A percentile compares a stretch with the other conserved stretches of the same genome.
These are phyloP conservation scores for Amoebophrya sp. DNA, from an alignment of 169 alveolate species.

Conservation along the genomic window DNA sequence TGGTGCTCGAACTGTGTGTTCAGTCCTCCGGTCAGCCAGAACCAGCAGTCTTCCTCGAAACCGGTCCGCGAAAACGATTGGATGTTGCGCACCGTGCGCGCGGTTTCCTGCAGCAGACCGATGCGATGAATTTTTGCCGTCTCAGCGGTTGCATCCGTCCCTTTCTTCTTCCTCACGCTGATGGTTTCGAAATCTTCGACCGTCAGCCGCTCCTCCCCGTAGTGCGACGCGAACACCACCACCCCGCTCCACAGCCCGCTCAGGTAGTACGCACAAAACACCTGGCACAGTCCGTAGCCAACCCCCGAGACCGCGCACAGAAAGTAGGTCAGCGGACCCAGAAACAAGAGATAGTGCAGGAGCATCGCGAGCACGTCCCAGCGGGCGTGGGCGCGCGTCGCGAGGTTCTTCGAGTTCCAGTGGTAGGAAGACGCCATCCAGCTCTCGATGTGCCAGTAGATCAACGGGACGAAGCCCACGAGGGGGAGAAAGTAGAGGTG, in stretches of 20 bases:
- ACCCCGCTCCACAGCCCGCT: neutral
- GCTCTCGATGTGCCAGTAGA: neutral
- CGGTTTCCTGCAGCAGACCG: neutral
- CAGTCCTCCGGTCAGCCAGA: constrained; percentile 10
- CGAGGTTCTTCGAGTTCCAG: neutral
- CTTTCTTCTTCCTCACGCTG: neutral
- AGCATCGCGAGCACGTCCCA: constrained; percentile 11
- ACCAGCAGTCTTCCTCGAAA: neutral
- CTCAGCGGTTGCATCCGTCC: neutral
- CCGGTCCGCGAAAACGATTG: neutral
- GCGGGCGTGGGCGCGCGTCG: neutral
- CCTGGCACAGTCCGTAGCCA: too few species aligned
- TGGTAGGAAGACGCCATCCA: neutral
- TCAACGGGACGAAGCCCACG: neutral
- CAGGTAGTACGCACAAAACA: neutral
- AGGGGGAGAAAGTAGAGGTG: neutral
- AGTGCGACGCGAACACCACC: constrained; percentile 9
- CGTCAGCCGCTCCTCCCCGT: neutral
- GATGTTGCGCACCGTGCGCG: neutral
- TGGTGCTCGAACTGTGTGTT: constrained; percentile 18
- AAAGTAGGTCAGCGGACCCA: neutral
- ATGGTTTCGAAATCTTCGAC: neutral
- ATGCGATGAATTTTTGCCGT: neutral
- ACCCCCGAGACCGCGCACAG: too few species aligned
- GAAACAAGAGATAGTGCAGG: neutral